These are phyloP conservation scores for Aspergillus jensenii DNA, from an alignment of 2,329 filamentous ascomycete genomes.

Conservation along the genomic window DNA sequence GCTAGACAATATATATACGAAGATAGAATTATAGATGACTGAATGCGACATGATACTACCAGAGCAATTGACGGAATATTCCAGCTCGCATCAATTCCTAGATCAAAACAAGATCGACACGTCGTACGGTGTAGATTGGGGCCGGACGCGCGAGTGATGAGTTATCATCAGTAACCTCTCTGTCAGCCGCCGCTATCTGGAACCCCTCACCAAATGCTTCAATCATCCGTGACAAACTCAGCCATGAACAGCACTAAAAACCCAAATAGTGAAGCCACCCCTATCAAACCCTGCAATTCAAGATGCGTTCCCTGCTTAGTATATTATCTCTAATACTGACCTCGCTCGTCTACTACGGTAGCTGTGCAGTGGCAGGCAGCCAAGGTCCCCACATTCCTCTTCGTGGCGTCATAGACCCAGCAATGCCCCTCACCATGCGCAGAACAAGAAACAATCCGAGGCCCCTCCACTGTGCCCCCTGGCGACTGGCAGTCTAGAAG, in stretches of 20 bases:
- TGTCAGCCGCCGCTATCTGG: background rate
- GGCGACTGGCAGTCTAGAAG: too few relatives aligned
- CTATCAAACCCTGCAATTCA: background rate
- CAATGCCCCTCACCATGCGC: background rate
- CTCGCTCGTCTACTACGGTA: background rate
- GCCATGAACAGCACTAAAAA: too few relatives aligned
- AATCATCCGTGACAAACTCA: background rate
- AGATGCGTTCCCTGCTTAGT: background rate
- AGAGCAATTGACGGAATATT: too few relatives aligned
- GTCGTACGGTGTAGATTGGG: too few relatives aligned
- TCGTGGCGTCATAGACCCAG: conserved; percentile 18
- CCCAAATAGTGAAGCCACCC: background rate
- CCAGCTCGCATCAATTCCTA: too few relatives aligned
- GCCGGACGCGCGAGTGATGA: background rate
- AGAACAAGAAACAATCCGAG: background rate
- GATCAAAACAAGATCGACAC: too few relatives aligned
- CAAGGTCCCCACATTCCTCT: background rate
- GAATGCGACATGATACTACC: too few relatives aligned
- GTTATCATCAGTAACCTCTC: background rate
- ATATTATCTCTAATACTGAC: background rate
- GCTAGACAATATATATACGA: background rate
- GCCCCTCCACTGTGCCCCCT: background rate
- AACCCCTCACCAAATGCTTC: background rate
- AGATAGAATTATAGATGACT: too few relatives aligned
- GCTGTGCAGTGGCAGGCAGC: background rate